phyloP scores from a whole-genome alignment of 495 filamentous ascomycete genomes.

The Penicillium goetzii region DNA sequence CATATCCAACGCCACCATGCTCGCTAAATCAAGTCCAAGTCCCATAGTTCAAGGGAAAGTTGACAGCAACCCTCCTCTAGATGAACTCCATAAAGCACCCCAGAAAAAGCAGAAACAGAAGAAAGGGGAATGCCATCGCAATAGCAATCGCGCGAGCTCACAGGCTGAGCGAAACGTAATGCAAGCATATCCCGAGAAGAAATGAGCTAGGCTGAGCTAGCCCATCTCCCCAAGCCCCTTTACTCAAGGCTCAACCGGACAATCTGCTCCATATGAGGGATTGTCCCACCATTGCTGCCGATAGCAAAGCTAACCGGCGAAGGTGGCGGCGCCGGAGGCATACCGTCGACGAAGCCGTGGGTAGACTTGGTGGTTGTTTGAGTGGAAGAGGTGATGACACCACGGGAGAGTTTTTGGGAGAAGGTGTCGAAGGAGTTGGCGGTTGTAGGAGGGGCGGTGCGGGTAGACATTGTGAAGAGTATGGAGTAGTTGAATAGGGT shows the following conservation, averaged over 20 bases:
- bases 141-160: too few species aligned
- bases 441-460: constrained; percentile 31
- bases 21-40: constrained; percentile 3
- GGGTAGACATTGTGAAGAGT: constrained; percentile 19
- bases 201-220: neutral
- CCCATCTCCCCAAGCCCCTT: neutral
- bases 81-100: constrained; percentile 5
- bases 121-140: neutral
- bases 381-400: constrained; percentile 40
- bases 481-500: constrained; percentile 17
- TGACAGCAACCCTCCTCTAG: constrained; percentile 1
- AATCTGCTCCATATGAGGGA: constrained; percentile 24
- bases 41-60: neutral
- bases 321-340: constrained; percentile 53
- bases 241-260: constrained; percentile 30
- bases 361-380: constrained; percentile 25
- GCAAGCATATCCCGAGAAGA: neutral
- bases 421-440: constrained; percentile 33
- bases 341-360: constrained; percentile 40
- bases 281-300: constrained; percentile 23
- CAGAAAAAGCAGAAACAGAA: neutral
- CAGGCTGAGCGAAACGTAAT: neutral
- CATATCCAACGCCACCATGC: constrained; percentile 3
- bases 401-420: constrained; percentile 48
- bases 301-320: constrained; percentile 48